Percentiles rank a stretch among this genome's conserved stretches.
Conservation (phyloP, 768 basidiomycete genomes). For the Leccinum imitatum region DNA sequence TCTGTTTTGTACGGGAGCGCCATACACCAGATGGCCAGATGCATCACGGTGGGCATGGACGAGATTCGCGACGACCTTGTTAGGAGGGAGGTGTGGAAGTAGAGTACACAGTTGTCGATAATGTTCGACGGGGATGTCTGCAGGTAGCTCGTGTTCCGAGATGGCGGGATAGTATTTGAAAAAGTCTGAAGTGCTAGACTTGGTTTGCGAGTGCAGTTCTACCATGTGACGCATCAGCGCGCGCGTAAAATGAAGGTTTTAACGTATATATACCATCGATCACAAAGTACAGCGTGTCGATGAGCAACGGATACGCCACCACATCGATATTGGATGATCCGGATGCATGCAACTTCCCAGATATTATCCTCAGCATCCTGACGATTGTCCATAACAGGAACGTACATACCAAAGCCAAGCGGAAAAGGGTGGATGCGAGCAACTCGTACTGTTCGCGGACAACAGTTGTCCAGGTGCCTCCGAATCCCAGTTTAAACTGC, state of each 20-base stretch:
- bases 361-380: background rate
- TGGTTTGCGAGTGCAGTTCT: conserved; percentile 67
- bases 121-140: conserved; percentile 55
- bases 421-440: conserved; percentile 45
- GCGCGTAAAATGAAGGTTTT: too few species aligned
- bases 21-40: conserved; percentile 48
- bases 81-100: conserved; percentile 53
- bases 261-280: conserved; percentile 57
- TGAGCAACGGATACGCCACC: conserved; percentile 59
- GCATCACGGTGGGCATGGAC: conserved; percentile 57
- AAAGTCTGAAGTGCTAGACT: conserved; percentile 51
- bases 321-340: conserved; percentile 51
- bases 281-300: conserved; percentile 74
- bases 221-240: conserved; percentile 1
- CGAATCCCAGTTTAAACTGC: conserved; percentile 73
- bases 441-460: conserved; percentile 46
- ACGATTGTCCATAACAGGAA: conserved; percentile 1
- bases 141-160: conserved; percentile 49
- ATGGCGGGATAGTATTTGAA: conserved; percentile 64
- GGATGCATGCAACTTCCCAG: conserved; percentile 50
- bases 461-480: conserved; percentile 52
- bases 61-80: conserved; percentile 50
- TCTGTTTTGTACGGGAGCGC: conserved; percentile 60
- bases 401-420: conserved; percentile 50
- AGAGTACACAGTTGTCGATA: conserved; percentile 57